Conservation (phyloP, 441 rosid species). For the Croton setiger region DNA sequence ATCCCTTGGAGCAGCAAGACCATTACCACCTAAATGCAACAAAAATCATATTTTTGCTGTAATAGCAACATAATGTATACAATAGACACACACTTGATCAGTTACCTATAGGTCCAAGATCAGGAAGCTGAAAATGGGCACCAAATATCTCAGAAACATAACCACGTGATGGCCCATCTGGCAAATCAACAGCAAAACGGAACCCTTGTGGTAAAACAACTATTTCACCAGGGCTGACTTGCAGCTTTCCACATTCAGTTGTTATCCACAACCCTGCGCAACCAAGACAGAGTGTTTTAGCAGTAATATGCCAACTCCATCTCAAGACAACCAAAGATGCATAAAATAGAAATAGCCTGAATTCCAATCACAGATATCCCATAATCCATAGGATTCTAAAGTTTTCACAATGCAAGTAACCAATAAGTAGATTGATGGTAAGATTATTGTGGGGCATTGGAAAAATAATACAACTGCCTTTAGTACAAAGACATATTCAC, state of each 20-base stretch:
- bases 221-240: slow-evolving; percentile 86
- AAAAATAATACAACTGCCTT: not conserved
- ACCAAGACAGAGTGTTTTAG: not conserved
- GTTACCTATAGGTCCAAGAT: slow-evolving; percentile 95
- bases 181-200: slow-evolving; percentile 67
- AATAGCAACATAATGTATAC: not conserved
- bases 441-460: not conserved
- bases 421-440: not conserved
- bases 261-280: slow-evolving; percentile 80
- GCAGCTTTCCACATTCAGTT: slow-evolving; percentile 87
- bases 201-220: slow-evolving; percentile 89
- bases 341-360: not conserved
- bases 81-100: slow-evolving; percentile 9
- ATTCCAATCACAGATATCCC: not conserved
- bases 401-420: not conserved
- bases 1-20: slow-evolving; percentile 92
- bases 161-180: slow-evolving; percentile 87
- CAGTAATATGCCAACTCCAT: not conserved
- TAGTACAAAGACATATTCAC: not conserved
- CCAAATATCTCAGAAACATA: slow-evolving; percentile 93
- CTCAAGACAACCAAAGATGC: slow-evolving; percentile 3
- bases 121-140: slow-evolving; percentile 95
- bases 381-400: too few species aligned
- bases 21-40: slow-evolving; percentile 72
- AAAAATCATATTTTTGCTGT: slow-evolving; percentile 15